Conservation (phyloP, 352 stramenopile species). For the Pythium angustatum region DNA sequence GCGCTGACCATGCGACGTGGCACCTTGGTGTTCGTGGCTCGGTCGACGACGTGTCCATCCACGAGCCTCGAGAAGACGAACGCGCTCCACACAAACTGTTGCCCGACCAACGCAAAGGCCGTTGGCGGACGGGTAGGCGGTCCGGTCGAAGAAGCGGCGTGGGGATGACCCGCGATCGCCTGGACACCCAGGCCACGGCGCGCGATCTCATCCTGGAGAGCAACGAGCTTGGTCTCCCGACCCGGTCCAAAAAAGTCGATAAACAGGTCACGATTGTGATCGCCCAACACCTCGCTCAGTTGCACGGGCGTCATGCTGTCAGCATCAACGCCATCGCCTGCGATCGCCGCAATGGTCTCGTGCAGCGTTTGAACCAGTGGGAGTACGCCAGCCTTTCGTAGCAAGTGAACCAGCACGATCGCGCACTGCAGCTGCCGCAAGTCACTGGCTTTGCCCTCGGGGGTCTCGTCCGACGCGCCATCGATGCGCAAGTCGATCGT, state of each 20-base stretch:
- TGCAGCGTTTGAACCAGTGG: background rate
- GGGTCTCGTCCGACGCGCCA: background rate
- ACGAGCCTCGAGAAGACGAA: conserved; percentile 35
- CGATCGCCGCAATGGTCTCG: background rate
- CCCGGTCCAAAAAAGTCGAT: background rate
- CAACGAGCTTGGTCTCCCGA: background rate
- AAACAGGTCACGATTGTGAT: background rate
- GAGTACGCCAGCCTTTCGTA: background rate
- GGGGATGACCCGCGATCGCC: conserved; percentile 23
- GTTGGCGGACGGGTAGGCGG: conserved; percentile 16
- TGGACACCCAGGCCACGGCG: conserved; percentile 14
- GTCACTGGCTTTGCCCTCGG: background rate
- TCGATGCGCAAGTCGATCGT: conserved; percentile 31
- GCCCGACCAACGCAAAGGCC: conserved; percentile 27
- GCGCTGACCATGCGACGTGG: conserved; percentile 26
- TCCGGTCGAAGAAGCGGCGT: background rate
- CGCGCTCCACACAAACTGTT: conserved; percentile 35
- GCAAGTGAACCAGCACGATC: background rate
- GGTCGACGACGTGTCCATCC: conserved; percentile 24
- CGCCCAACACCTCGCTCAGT: background rate
- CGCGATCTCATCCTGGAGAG: conserved; percentile 23
- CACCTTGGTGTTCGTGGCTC: conserved; percentile 9
- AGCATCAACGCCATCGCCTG: background rate
- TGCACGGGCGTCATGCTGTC: conserved; percentile 1
- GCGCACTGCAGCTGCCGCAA: background rate